phyloP scores from a whole-genome alignment of 345 rosid genomes.

The Cardamine resedifolia region DNA sequence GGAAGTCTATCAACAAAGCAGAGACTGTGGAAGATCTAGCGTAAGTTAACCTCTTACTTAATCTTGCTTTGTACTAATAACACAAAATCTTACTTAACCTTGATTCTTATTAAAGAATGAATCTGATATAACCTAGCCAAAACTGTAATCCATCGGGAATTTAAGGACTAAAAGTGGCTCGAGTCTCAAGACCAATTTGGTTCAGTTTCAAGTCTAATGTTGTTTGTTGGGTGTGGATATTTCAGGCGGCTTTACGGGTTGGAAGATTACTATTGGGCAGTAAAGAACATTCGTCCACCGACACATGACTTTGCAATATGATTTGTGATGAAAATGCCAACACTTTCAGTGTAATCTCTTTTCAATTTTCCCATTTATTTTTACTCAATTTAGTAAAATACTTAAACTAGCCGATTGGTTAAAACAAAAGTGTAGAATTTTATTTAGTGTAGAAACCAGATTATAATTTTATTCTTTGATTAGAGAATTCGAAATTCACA shows the following conservation, averaged over 20 bases:
- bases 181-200: neutral
- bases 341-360: neutral
- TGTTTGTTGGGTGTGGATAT: slow-evolving; percentile 20
- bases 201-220: neutral
- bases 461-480: neutral
- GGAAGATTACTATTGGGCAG: slow-evolving; percentile 50
- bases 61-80: neutral
- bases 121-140: neutral
- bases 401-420: neutral
- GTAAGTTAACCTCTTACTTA: slow-evolving; percentile 45
- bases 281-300: slow-evolving; percentile 39
- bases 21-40: slow-evolving; percentile 71
- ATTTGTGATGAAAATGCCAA: slow-evolving; percentile 15
- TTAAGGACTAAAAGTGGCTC: neutral
- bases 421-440: neutral
- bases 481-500: neutral
- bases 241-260: slow-evolving; percentile 67
- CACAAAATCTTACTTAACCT: neutral
- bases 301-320: slow-evolving; percentile 27
- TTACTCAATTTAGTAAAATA: neutral
- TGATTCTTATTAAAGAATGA: neutral
- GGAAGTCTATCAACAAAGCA: slow-evolving; percentile 75
- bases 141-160: neutral
- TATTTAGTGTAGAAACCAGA: neutral
- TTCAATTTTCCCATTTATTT: slow-evolving; percentile 1